phyloP scores from a whole-genome alignment of 495 filamentous ascomycete genomes.

The Parmelia sp. region DNA sequence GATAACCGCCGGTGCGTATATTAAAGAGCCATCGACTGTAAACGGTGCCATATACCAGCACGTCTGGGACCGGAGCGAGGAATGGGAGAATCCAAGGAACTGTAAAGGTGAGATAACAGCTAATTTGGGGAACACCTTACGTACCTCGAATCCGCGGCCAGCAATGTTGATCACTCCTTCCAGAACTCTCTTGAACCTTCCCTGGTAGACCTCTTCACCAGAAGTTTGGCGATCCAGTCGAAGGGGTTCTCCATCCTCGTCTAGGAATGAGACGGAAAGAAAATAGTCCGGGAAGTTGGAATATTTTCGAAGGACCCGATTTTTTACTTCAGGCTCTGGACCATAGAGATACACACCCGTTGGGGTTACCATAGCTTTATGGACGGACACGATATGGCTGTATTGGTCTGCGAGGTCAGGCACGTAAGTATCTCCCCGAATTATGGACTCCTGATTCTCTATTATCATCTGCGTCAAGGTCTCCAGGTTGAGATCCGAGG shows the following conservation, averaged over 20 bases:
- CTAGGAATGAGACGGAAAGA: slow-evolving; percentile 61
- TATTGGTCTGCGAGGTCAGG: slow-evolving; percentile 26
- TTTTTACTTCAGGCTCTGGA: slow-evolving; percentile 62
- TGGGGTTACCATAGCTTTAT: slow-evolving; percentile 59
- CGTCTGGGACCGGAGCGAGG: slow-evolving; percentile 60
- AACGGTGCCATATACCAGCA: slow-evolving; percentile 69
- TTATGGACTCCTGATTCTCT: slow-evolving; percentile 34
- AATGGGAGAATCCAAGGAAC: slow-evolving; percentile 79
- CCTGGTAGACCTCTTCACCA: slow-evolving; percentile 46
- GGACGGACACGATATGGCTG: slow-evolving; percentile 29
- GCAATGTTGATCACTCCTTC: slow-evolving; percentile 53
- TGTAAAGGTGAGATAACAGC: slow-evolving; percentile 4
- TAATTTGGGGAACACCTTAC: background rate
- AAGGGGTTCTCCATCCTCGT: slow-evolving; percentile 64
- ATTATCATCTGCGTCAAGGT: slow-evolving; percentile 42
- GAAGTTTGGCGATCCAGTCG: slow-evolving; percentile 49
- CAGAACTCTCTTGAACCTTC: slow-evolving; percentile 54
- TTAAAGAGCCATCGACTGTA: slow-evolving; percentile 37
- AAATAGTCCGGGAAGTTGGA: slow-evolving; percentile 57
- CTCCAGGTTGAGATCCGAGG: slow-evolving; percentile 36
- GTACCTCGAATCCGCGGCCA: slow-evolving; percentile 48
- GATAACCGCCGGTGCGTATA: slow-evolving; percentile 49
- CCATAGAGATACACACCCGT: slow-evolving; percentile 61
- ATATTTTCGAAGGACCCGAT: slow-evolving; percentile 69
- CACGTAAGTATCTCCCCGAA: slow-evolving; percentile 26